A percentile compares a stretch with the other conserved stretches of the same genome.
These are phyloP conservation scores for Wickerhamomyces tratensis DNA, from an alignment of 805 yeast genomes.

Conservation along the genomic window DNA sequence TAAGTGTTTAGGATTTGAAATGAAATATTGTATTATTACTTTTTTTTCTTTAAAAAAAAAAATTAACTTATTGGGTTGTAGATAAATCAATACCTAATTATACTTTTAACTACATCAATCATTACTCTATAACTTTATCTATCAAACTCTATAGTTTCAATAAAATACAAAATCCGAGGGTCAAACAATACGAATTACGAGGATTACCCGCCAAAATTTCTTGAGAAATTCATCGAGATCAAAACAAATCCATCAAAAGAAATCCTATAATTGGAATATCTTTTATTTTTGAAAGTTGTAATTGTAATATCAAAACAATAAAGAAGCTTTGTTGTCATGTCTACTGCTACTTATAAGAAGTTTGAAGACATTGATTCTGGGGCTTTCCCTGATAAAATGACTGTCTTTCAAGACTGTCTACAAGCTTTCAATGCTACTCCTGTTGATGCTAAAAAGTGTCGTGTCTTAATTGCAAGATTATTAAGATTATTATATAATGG, in stretches of 20 bases:
- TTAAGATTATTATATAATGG: constrained; percentile 78
- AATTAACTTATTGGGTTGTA: too few species aligned
- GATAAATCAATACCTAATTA: too few species aligned
- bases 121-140: too few species aligned
- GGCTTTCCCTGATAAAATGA: constrained; percentile 84
- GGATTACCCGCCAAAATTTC: too few species aligned
- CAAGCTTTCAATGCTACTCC: constrained; percentile 90
- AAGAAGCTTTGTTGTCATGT: constrained; percentile 35
- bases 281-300: neutral
- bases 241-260: neutral
- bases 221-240: too few species aligned
- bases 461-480: constrained; percentile 72
- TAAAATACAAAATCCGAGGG: too few species aligned
- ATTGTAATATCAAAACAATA: neutral
- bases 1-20: neutral
- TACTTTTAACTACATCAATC: too few species aligned
- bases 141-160: too few species aligned
- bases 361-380: constrained; percentile 67
- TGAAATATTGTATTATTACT: too few species aligned
- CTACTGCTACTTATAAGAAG: constrained; percentile 76
- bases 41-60: too few species aligned
- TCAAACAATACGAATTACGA: too few species aligned
- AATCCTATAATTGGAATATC: neutral
- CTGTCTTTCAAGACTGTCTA: constrained; percentile 91
- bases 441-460: constrained; percentile 79